Base-by-base conservation (phyloP, 257 asterid genomes). In the Prunella vulgaris region DNA sequence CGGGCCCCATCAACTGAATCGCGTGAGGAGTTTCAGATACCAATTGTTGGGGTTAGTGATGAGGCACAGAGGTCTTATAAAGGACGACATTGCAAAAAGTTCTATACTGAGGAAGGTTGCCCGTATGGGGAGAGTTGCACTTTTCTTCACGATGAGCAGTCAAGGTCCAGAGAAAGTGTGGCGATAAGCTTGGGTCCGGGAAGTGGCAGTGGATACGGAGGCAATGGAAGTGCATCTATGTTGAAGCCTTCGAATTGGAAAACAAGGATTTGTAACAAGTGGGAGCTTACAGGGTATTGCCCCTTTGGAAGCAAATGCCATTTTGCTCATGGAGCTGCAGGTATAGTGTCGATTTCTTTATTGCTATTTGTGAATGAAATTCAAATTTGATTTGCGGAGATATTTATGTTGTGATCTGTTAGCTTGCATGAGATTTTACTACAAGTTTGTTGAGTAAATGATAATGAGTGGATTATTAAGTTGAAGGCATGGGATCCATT, bases 101-200 rank as follows among this genome's bases (percentile, higher is more conserved):
- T 86, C 67, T 90, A 83, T 51, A 84, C 91, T 3, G 95, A 90
- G 74, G 97, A 90, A 71, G 97, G 95, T 1, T 90, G 93, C 57
- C 96, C 96, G 7, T 87, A 87, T 61, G 96, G 96, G 64, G 96
- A 90, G 80, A 90, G 64, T 70, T 90, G 97, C 74, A 85, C 89
- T 38, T 90, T 84, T 56, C 91, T 86, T 76, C 97, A 90, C 1
- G 97, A 90, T 27, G 95, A 88, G 73, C 93, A 87, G 18, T 86
- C 95, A 0, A 84, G 84, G 59, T 75, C 95, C 35, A 68, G 95
- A 54, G 96, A 87, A 74, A 87, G 93, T 59, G 95, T 85, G 64
- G 92, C 92, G 0, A 89, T 89, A 64, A 87, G 92, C 79, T 80
- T 89, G 82, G 87, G 86, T 15, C 92, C 95, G 0, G 81, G 83